Percentiles rank a stretch among this genome's conserved stretches.
Evolutionary conservation across 768 basidiomycete genomes (phyloP).

Genomic region (Macrocybe gigantea): DNA sequence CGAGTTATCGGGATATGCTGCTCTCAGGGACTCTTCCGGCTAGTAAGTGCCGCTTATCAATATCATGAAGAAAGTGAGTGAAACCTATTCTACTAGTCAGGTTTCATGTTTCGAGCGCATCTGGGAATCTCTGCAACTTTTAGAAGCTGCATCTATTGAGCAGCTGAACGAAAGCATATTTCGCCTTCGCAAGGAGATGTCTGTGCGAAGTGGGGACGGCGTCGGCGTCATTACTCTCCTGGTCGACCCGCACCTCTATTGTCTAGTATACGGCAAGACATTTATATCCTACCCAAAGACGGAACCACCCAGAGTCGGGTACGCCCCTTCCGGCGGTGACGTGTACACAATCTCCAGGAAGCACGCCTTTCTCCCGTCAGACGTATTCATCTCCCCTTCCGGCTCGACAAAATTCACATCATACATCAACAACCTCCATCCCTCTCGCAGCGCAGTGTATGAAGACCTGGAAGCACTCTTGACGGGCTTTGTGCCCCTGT

Average conservation of each 20-base stretch:
- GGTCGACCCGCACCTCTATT: constrained; percentile 35
- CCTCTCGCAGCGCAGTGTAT: constrained; percentile 24
- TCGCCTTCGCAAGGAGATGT: constrained; percentile 10
- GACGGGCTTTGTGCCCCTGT: constrained; percentile 35
- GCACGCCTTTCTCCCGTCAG: constrained; percentile 40
- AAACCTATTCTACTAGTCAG: constrained; percentile 30
- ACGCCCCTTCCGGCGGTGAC: constrained; percentile 22
- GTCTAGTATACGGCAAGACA: constrained; percentile 34
- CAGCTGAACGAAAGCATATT: constrained; percentile 18
- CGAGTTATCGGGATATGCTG: constrained; percentile 40
- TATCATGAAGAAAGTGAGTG: background rate
- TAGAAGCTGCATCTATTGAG: constrained; percentile 9
- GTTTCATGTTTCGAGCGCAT: constrained; percentile 54
- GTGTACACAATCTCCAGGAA: constrained; percentile 33
- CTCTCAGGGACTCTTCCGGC: constrained; percentile 28
- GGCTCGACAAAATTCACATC: constrained; percentile 28
- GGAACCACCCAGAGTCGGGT: constrained; percentile 14
- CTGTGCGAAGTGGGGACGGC: constrained; percentile 5
- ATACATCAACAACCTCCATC: constrained; percentile 52
- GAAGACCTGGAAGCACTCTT: constrained; percentile 26
- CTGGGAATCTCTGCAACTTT: constrained; percentile 34
- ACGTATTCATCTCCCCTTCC: constrained; percentile 27
- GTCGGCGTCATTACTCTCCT: constrained; percentile 19
- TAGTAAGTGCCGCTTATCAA: constrained; percentile 25
- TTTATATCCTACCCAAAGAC: constrained; percentile 19